Base-by-base conservation (phyloP, 2,329 filamentous ascomycete genomes). In the Stemphylium lycopersici region DNA sequence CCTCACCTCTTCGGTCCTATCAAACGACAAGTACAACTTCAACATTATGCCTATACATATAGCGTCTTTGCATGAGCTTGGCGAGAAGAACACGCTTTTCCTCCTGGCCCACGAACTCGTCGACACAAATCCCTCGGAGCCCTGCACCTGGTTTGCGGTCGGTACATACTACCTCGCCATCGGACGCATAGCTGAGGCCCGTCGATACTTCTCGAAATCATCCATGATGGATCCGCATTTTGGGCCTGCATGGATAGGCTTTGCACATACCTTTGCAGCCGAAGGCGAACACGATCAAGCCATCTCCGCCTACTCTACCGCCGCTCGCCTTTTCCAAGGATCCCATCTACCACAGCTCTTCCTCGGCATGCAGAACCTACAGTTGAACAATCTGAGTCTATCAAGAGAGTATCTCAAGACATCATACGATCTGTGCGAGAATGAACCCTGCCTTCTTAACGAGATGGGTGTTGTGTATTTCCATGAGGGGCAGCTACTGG, bases 261-360 rank as follows among this genome's bases (percentile, higher is more conserved):
- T 99, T 71, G 95, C 95, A 1, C 96, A 99, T 74, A 99, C 95
- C 0, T 99, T 99, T 73, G 95, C 95, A 1, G 93, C 92, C 10
- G 95, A 99, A 74, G 95, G 95, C 47, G 95, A 99, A 76, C 93
- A 98, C 74, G 95, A 99, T 73, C 95, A 99, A 77, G 95, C 95
- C 42, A 97, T 99, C 59, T 96, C 93, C 7, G 95, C 96, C 0
- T 99, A 99, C 78, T 96, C 91, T 26, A 99, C 95, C 0, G 95
- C 95, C 0, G 93, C 93, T 2, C 85, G 95, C 34, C 80, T 99
- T 0, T 99, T 99, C 76, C 96, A 97, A 80, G 95, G 95, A 34
- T 98, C 93, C 0, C 96, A 99, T 73, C 82, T 99, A 1, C 95
- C 95, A 0, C 93, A 96, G 69, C 85, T 99, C 2, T 99, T 98